Percentiles rank a stretch among this genome's conserved stretches.
phyloP scores from a whole-genome alignment of 73 alveolate species.

The Paramecium caudatum region DNA sequence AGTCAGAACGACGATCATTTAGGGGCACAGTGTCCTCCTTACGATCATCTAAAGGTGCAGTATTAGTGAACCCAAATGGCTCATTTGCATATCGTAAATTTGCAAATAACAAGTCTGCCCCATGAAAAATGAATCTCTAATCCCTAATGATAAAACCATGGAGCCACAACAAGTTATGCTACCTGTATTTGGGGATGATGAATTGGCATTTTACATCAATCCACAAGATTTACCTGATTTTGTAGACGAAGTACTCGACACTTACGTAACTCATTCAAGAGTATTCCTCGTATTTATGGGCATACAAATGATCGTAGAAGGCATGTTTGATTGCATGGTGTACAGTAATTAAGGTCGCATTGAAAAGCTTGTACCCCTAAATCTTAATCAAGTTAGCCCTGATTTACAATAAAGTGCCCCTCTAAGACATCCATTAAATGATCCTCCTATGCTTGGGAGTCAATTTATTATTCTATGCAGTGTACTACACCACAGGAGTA shows the following conservation, averaged over 20 bases:
- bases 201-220: constrained; percentile 43
- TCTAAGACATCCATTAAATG: not conserved
- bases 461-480: not conserved
- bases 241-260: constrained; percentile 65
- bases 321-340: constrained; percentile 47
- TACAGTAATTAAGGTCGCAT: constrained; percentile 17
- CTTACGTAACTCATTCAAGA: constrained; percentile 49
- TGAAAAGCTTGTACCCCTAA: constrained; percentile 1
- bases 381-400: constrained; percentile 22
- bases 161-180: constrained; percentile 54
- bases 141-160: not conserved
- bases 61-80: constrained; percentile 56
- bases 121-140: constrained; percentile 8
- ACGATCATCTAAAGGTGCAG: constrained; percentile 59
- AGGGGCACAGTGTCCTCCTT: constrained; percentile 42
- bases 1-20: constrained; percentile 54
- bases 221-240: constrained; percentile 62
- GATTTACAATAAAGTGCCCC: constrained; percentile 26
- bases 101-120: not conserved
- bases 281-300: constrained; percentile 41
- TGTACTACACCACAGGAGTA: not conserved
- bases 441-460: not conserved
- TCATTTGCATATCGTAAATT: constrained; percentile 3
- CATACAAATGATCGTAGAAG: constrained; percentile 2
- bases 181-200: constrained; percentile 66